Conservation (phyloP, 148 eudicot species). For the Rhododendron ovatum region DNA sequence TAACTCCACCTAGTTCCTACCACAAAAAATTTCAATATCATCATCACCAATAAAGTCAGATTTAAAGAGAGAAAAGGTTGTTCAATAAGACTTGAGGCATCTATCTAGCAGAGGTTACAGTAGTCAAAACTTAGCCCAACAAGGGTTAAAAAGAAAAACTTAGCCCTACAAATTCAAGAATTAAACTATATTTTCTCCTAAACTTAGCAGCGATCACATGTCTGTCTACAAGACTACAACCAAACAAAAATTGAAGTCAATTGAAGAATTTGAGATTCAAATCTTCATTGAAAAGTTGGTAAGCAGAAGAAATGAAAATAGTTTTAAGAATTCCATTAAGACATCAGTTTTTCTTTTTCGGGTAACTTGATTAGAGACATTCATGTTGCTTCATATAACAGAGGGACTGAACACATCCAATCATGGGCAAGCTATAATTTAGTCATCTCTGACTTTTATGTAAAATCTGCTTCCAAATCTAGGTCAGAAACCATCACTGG, state of each 20-base stretch:
- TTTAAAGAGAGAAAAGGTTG: neutral
- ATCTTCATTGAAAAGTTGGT: neutral
- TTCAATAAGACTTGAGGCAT: neutral
- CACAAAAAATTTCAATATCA: neutral
- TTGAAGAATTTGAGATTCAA: neutral
- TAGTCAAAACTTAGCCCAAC: neutral
- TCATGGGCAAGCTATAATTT: neutral
- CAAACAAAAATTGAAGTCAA: neutral
- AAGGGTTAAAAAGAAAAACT: neutral
- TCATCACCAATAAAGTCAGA: conserved; percentile 7
- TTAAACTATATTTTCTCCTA: neutral
- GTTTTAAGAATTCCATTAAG: neutral
- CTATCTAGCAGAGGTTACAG: neutral
- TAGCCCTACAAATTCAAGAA: neutral
- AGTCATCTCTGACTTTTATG: neutral
- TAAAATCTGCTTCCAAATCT: neutral
- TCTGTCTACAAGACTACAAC: neutral
- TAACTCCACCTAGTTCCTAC: conserved; percentile 90
- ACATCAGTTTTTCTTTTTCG: neutral
- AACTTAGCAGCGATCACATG: neutral
- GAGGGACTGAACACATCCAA: neutral
- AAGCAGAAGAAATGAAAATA: neutral
- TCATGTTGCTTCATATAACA: neutral
- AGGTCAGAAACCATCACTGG: neutral
- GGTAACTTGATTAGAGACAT: neutral